Evolutionary conservation across 225 moss, liverwort and hornwort genomes (phyloP).

Genomic region (Sphagnum tenellum): DNA sequence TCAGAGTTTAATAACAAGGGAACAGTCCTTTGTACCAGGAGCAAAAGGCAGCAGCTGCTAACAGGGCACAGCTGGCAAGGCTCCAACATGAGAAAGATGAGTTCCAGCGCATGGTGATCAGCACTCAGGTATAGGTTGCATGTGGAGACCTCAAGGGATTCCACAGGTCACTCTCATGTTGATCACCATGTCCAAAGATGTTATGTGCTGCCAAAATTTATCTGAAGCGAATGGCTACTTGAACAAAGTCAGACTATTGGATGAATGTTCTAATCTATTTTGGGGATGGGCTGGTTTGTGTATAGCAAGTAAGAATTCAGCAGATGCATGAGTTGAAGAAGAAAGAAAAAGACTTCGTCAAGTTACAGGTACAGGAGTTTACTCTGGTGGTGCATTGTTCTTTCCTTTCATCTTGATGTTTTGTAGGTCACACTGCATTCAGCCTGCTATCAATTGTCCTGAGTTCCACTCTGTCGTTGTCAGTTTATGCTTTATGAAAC

Average conservation of each 20-base stretch:
- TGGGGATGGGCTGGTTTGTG: constrained; percentile 6
- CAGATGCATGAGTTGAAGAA: constrained; percentile 93
- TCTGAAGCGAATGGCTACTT: not conserved
- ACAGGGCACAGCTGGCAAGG: constrained; percentile 75
- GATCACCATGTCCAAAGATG: not conserved
- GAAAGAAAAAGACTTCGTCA: constrained; percentile 85
- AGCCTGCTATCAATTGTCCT: not conserved
- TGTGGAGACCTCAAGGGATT: not conserved
- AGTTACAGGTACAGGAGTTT: constrained; percentile 50
- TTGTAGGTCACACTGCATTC: not conserved
- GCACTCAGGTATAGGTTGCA: constrained; percentile 48
- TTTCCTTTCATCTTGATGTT: not conserved
- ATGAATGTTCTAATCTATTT: constrained; percentile 8
- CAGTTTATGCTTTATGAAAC: not conserved
- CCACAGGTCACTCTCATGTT: not conserved
- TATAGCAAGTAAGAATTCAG: constrained; percentile 83
- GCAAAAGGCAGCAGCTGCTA: constrained; percentile 63
- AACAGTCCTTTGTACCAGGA: constrained; percentile 25
- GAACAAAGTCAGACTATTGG: not conserved
- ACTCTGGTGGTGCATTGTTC: constrained; percentile 1
- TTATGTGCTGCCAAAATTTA: not conserved
- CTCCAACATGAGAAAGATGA: constrained; percentile 82
- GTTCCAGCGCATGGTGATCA: constrained; percentile 72
- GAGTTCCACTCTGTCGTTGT: not conserved
- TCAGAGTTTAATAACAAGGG: no score